These are phyloP conservation scores for Magnolia officinalis DNA, from an alignment of 164 flowering plant species.

Conservation along the genomic window DNA sequence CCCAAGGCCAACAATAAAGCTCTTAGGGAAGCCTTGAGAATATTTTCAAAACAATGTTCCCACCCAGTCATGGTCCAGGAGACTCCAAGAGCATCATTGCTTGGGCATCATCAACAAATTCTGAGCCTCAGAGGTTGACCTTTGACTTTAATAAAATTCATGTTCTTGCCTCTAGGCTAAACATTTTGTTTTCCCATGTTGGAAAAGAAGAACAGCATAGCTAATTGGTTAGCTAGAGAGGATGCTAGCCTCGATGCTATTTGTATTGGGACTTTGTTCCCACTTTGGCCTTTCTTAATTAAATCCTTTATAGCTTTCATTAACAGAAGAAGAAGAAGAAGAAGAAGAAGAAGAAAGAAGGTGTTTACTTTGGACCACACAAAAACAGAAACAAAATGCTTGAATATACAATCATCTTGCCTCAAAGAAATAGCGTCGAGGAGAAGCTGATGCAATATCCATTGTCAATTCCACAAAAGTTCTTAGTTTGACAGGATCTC, in stretches of 20 bases:
- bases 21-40: too few relatives aligned
- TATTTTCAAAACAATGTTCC: too few relatives aligned
- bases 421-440: constrained; percentile 95
- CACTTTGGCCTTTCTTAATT: background rate
- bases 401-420: constrained; percentile 44
- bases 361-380: background rate
- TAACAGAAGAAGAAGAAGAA: background rate
- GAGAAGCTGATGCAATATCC: constrained; percentile 98
- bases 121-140: too few relatives aligned
- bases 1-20: too few relatives aligned
- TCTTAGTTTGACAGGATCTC: constrained; percentile 58
- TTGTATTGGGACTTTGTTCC: background rate
- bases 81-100: too few relatives aligned
- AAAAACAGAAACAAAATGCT: background rate
- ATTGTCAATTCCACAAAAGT: constrained; percentile 73
- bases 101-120: too few relatives aligned
- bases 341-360: background rate
- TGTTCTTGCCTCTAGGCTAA: too few relatives aligned
- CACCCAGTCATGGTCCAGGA: too few relatives aligned
- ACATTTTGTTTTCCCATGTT: too few relatives aligned
- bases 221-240: background rate
- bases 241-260: background rate
- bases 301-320: background rate
- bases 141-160: too few relatives aligned
- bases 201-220: background rate